phyloP scores from a whole-genome alignment of 179 eudicot genomes.

The Heliamphora pulchella region DNA sequence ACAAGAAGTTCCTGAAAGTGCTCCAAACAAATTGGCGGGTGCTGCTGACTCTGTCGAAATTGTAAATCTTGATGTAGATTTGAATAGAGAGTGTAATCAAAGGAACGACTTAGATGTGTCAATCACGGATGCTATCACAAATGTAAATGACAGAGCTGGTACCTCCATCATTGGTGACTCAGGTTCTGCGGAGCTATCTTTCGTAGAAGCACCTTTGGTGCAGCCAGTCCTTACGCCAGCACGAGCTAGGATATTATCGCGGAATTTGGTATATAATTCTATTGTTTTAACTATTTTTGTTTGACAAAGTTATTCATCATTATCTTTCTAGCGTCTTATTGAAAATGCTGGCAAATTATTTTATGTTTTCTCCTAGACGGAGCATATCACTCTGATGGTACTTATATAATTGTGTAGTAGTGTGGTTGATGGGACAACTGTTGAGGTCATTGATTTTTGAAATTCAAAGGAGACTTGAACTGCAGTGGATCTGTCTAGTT shows the following conservation, averaged over 20 bases:
- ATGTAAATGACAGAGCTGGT: neutral
- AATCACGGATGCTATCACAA: neutral
- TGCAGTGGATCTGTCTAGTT: neutral
- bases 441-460: neutral
- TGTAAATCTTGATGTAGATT: neutral
- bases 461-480: neutral
- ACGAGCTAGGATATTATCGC: neutral
- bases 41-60: neutral
- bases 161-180: neutral
- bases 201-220: neutral
- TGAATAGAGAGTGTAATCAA: neutral
- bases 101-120: too few relatives aligned
- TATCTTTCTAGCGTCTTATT: neutral
- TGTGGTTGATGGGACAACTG: neutral
- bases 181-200: neutral
- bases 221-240: neutral
- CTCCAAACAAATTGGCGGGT: constrained; percentile 1
- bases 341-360: neutral
- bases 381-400: too few relatives aligned
- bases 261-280: constrained; percentile 3
- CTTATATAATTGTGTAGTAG: neutral
- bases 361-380: neutral
- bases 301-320: neutral
- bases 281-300: neutral
- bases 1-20: neutral